These are phyloP conservation scores for Aquilaria agallochum DNA, from an alignment of 441 rosid genomes.

Conservation along the genomic window DNA sequence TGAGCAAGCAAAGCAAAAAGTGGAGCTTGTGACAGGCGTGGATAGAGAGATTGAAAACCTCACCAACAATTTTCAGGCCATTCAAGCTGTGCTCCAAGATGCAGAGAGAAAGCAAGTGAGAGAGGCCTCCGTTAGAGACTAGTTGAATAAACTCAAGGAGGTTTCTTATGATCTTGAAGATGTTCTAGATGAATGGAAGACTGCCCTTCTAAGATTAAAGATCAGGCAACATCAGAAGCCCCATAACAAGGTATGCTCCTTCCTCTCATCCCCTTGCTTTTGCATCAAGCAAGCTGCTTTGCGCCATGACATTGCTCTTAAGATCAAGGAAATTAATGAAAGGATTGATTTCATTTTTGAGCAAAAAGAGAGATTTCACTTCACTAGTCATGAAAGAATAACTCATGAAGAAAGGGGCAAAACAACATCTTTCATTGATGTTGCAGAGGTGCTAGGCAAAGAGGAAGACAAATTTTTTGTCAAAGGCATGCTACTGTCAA, in stretches of 20 bases:
- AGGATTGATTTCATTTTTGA: neutral
- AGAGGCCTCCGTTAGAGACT: constrained; percentile 12
- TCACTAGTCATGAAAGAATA: neutral
- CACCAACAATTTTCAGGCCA: neutral
- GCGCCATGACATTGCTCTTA: neutral
- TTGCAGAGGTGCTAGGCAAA: neutral
- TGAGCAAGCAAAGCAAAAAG: no score
- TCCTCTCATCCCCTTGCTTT: neutral
- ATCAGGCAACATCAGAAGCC: neutral
- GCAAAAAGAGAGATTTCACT: neutral
- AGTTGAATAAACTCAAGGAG: constrained; percentile 16
- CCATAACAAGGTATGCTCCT: constrained; percentile 6
- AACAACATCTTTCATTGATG: neutral
- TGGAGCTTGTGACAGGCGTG: no score
- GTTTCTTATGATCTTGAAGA: constrained; percentile 14
- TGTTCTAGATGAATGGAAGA: constrained; percentile 15
- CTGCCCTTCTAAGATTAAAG: constrained; percentile 5
- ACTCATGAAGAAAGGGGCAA: neutral
- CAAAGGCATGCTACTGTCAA: neutral
- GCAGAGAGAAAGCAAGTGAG: constrained; percentile 15
- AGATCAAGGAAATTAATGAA: neutral
- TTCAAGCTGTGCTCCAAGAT: constrained; percentile 8
- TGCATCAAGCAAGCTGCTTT: neutral
- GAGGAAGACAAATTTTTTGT: neutral
- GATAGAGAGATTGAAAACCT: constrained; percentile 15